Evolutionary conservation across 805 yeast genomes (phyloP), one percentile per base, ranked within the genome.

Genomic region (Zygotorulaspora sp.): DNA sequence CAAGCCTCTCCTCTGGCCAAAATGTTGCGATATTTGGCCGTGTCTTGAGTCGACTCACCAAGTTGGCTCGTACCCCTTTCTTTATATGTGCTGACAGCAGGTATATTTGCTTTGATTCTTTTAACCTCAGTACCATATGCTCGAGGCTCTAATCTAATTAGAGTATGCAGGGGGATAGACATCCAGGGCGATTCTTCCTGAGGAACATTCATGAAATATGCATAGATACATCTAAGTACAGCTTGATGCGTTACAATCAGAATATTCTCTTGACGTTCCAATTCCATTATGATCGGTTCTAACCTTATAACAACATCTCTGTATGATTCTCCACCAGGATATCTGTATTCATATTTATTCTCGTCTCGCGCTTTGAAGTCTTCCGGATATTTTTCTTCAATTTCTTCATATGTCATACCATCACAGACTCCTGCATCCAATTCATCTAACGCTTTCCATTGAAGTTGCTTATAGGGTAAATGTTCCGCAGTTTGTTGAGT

Each of bases 181-280:
- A 92, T 88, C 98, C 98, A 92, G 4, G 99, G 99, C 41, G 89
- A 77, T 61, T 87, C 90, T 53, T 90, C 96, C 61, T 90, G 97
- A 4, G 97, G 96, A 13, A 92, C 95, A 58, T 92, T 90, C 97
- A 92, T 92, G 58, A 89, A 92, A 63, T 92, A 92, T 6, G 98
- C 97, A 63, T 92, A 92, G 36, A 92, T 80, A 58, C 99, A 92
- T 54, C 99, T 75, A 48, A 92, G 70, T 8, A 92, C 97, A 0
- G 97, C 97, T 65, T 92, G 99, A 62, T 92, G 99, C 3, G 98
- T 92, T 29, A 92, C 92, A 43, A 92, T 90, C 58, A 92, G 71
- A 35, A 92, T 88, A 61, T 92, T 89, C 53, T 92, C 97, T 64
- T 90, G 97, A 43, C 97, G 80, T 65, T 92, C 99, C 48, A 92